These are phyloP conservation scores for Globisporangium cylindrosporum DNA, from an alignment of 352 stramenopile species.

Conservation along the genomic window DNA sequence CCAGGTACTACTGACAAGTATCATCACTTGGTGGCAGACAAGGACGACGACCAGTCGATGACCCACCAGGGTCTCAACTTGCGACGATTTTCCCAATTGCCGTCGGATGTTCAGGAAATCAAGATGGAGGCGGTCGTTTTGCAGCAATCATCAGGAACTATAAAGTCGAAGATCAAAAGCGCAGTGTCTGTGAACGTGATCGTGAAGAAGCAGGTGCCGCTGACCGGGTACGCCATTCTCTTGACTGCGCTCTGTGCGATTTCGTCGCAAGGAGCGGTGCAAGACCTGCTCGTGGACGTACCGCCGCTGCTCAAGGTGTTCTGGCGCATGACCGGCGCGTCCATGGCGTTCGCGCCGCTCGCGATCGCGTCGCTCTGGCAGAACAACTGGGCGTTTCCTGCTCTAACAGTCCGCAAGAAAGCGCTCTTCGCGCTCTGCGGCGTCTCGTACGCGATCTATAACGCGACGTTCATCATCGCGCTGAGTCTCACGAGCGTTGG, in stretches of 20 bases:
- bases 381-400: conserved; percentile 19
- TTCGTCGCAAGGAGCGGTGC: conserved; percentile 43
- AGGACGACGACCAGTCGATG: neutral
- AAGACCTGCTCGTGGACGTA: conserved; percentile 38
- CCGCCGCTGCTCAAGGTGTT: conserved; percentile 53
- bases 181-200: conserved; percentile 33
- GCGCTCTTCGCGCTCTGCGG: conserved; percentile 28
- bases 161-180: neutral
- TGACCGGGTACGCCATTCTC: conserved; percentile 44
- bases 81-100: conserved; percentile 20
- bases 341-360: conserved; percentile 32
- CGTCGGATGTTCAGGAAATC: conserved; percentile 34
- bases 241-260: conserved; percentile 34
- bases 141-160: neutral
- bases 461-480: conserved; percentile 48
- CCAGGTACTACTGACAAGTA: conserved; percentile 13
- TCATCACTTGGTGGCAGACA: neutral
- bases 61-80: neutral
- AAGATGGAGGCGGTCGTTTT: conserved; percentile 35
- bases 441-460: conserved; percentile 40
- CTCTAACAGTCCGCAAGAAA: conserved; percentile 16
- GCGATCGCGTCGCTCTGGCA: conserved; percentile 26
- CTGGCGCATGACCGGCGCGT: conserved; percentile 47
- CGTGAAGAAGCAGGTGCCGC: conserved; percentile 45
- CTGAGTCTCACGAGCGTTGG: conserved; percentile 50